These are phyloP conservation scores for Croton setiger DNA, from an alignment of 441 rosid genomes.

Conservation along the genomic window DNA sequence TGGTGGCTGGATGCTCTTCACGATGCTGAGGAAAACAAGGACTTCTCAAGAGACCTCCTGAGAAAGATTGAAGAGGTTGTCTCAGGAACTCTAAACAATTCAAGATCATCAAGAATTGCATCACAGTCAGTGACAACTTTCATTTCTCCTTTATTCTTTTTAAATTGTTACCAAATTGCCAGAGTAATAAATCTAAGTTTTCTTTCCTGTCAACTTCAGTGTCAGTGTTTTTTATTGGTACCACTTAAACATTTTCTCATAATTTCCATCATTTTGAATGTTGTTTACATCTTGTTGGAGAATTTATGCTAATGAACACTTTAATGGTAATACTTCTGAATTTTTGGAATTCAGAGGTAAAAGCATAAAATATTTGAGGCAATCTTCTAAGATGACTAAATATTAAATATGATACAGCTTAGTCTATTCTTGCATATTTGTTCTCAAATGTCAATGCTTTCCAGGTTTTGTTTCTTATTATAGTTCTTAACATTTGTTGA, in stretches of 20 bases:
- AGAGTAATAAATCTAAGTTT: not conserved
- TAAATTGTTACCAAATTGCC: not conserved
- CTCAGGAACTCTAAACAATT: conserved; percentile 55
- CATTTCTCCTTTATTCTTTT: not conserved
- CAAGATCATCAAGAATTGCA: conserved; percentile 51
- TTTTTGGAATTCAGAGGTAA: not conserved
- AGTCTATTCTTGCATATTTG: not conserved
- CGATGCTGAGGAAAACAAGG: conserved; percentile 61
- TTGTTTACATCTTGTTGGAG: not conserved
- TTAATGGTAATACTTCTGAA: not conserved
- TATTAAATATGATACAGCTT: not conserved
- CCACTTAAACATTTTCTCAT: not conserved
- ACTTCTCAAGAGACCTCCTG: conserved; percentile 58
- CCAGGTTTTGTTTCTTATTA: conserved; percentile 10
- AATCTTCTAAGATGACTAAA: not conserved
- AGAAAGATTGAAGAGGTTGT: conserved; percentile 87
- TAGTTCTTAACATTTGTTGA: conserved; percentile 17
- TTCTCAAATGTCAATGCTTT: not conserved
- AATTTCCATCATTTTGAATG: not conserved
- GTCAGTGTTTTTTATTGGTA: not conserved
- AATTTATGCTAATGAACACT: not conserved
- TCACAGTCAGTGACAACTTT: conserved; percentile 51
- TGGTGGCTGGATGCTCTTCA: conserved; percentile 96
- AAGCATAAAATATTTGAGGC: not conserved
- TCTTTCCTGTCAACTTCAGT: not conserved